Percentiles rank a stretch among this genome's conserved stretches.
These are phyloP conservation scores for Chernovozyma sophiae-reginae DNA, from an alignment of 1,139 yeast species.

Conservation along the genomic window DNA sequence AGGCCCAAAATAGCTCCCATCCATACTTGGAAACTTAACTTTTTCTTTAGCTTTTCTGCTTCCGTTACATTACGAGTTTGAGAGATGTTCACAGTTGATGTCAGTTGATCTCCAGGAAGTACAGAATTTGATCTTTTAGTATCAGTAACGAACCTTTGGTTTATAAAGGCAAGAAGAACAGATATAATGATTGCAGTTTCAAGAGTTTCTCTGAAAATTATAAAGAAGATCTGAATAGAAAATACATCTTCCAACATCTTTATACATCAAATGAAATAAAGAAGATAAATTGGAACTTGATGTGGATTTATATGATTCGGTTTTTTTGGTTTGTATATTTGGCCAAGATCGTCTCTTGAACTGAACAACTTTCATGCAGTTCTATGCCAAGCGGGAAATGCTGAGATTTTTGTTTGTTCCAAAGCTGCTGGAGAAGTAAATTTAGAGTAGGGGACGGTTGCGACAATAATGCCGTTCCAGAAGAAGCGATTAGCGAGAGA, in stretches of 20 bases:
- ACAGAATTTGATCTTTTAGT: constrained; percentile 3
- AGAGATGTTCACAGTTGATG: not conserved
- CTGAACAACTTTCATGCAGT: too few relatives aligned
- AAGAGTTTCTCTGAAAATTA: constrained; percentile 78
- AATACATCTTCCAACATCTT: constrained; percentile 47
- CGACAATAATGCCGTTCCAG: too few relatives aligned
- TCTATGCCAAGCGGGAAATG: too few relatives aligned
- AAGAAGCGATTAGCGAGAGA: too few relatives aligned
- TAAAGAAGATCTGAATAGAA: constrained; percentile 79
- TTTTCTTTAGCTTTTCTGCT: constrained; percentile 13
- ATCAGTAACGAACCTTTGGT: constrained; percentile 42
- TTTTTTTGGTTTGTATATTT: too few relatives aligned
- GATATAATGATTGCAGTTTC: constrained; percentile 88
- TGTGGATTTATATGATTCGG: too few relatives aligned
- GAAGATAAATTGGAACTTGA: too few relatives aligned
- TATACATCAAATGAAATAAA: too few relatives aligned
- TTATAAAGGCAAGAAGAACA: constrained; percentile 75
- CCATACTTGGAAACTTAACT: constrained; percentile 73
- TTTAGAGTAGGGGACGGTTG: too few relatives aligned
- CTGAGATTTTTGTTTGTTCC: too few relatives aligned
- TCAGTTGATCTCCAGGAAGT: not conserved
- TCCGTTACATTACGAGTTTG: not conserved
- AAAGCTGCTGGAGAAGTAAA: too few relatives aligned
- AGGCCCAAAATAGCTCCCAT: constrained; percentile 73
- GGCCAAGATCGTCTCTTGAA: too few relatives aligned